Evolutionary conservation across 495 filamentous ascomycete genomes (phyloP), one percentile per base, ranked within the genome.

Genomic region (Hypoxylon fuscum): DNA sequence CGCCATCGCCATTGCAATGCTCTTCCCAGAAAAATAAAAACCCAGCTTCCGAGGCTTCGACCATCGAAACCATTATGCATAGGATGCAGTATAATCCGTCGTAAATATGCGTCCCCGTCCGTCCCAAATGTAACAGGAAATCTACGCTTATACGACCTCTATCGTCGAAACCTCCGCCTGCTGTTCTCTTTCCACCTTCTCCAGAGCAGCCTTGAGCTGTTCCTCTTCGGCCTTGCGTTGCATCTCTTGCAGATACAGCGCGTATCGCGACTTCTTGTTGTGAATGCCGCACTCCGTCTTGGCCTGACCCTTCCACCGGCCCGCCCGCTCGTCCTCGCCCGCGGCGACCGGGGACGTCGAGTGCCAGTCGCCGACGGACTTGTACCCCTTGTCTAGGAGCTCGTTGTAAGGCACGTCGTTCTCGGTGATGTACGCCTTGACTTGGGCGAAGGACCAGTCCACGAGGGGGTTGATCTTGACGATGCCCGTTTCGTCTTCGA

Each of bases 281-380:
- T 98, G 95, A 63, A 98, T 98, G 6, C 95, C 95, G 71, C 95
- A 98, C 78, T 98, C 95, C 1, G 93, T 92, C 87, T 98, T 98
- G 46, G 82, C 77, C 69, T 91, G 87, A 35, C 95, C 95, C 80
- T 96, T 96, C 95, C 95, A 98, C 53, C 95, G 87, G 31, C 95
- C 95, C 10, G 96, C 88, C n/a, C 95, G 87, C 85, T 98, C 95
- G 71, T 97, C 95, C 76, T 98, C 95, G 53, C 90, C 90, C 50
- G 90, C 91, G 51, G 85, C 86, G 53, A 98, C 90, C 4, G 95
- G 94, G 65, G 88, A 89, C 35, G 95, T 98, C 31, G 90, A 95
- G 80, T 98, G 95, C 90, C 94, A 98, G 76, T 98, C 95, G 61
- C 95, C 95, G 59, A 98, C 81, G 60, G 90, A 95, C 84, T 98